These are phyloP conservation scores for Adansonia gregorii DNA, from an alignment of 441 rosid genomes.

Conservation along the genomic window DNA sequence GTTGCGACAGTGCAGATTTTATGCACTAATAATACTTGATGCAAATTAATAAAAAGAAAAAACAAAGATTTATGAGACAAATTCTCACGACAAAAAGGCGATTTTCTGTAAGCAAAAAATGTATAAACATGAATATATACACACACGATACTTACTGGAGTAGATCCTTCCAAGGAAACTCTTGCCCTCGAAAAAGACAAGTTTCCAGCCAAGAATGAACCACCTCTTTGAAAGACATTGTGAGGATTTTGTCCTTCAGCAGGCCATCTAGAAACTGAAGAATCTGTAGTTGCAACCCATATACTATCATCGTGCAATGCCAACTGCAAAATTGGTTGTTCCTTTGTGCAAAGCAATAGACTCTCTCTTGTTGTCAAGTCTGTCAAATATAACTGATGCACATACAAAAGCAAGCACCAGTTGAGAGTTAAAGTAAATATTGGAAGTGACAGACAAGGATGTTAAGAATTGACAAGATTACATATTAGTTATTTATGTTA, in stretches of 20 bases:
- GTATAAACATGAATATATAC: slow-evolving; percentile 8
- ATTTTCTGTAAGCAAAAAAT: slow-evolving; percentile 20
- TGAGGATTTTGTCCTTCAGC: slow-evolving; percentile 93
- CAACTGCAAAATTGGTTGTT: slow-evolving; percentile 86
- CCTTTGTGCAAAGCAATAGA: slow-evolving; percentile 87
- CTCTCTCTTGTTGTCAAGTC: slow-evolving; percentile 96
- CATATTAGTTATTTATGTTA: not conserved
- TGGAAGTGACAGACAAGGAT: not conserved
- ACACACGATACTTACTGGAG: slow-evolving; percentile 63
- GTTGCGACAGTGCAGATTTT: not conserved
- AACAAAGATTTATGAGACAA: not conserved
- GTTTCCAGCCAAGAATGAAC: slow-evolving; percentile 97
- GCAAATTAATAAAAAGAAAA: slow-evolving; percentile 17
- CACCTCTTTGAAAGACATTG: slow-evolving; percentile 83
- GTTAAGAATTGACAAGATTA: slow-evolving; percentile 17
- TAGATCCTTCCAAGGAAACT: slow-evolving; percentile 93
- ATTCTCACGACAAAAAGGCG: slow-evolving; percentile 22
- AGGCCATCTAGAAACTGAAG: slow-evolving; percentile 92
- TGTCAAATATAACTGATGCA: slow-evolving; percentile 88
- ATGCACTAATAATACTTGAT: slow-evolving; percentile 14
- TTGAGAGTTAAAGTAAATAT: slow-evolving; percentile 19
- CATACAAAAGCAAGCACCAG: slow-evolving; percentile 29
- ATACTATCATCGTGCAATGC: slow-evolving; percentile 90
- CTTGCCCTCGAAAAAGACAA: slow-evolving; percentile 97
- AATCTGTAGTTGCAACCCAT: slow-evolving; percentile 96